These are phyloP conservation scores for Metschnikowia sp. DNA, from an alignment of 805 yeast genomes.

Conservation along the genomic window DNA sequence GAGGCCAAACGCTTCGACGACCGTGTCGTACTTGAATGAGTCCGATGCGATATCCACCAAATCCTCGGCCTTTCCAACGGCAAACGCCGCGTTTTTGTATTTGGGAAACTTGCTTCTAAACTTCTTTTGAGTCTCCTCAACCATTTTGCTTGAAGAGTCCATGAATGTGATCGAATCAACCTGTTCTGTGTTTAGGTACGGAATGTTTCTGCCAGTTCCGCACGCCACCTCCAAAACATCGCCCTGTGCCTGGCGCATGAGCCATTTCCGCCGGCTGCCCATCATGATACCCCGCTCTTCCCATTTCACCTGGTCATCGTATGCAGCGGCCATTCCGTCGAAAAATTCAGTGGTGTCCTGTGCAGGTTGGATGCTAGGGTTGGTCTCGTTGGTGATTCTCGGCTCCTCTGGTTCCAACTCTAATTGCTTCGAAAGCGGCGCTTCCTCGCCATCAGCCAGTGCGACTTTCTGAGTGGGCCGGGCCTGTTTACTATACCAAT, in stretches of 20 bases:
- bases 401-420: conserved; percentile 14
- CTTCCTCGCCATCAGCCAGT: conserved; percentile 19
- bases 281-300: conserved; percentile 63
- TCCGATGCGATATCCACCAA: conserved; percentile 53
- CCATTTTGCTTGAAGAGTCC: conserved; percentile 84
- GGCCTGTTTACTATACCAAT: conserved; percentile 39
- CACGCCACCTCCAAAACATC: conserved; percentile 93
- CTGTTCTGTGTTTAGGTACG: conserved; percentile 53
- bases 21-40: conserved; percentile 76
- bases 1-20: conserved; percentile 89
- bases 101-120: conserved; percentile 66
- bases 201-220: conserved; percentile 93
- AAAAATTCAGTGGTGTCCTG: conserved; percentile 80
- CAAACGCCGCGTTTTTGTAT: conserved; percentile 74
- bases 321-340: conserved; percentile 72
- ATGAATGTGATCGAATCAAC: conserved; percentile 76
- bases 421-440: conserved; percentile 2
- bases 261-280: conserved; percentile 70
- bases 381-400: conserved; percentile 33
- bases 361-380: conserved; percentile 55
- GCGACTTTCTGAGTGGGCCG: conserved; percentile 22
- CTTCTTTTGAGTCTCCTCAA: conserved; percentile 71
- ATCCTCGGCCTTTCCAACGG: conserved; percentile 87
- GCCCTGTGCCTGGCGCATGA: conserved; percentile 74
- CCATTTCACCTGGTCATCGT: conserved; percentile 75